A percentile compares a stretch with the other conserved stretches of the same genome.
Evolutionary conservation across 768 basidiomycete genomes (phyloP).

Genomic region (Suillus spraguei): DNA sequence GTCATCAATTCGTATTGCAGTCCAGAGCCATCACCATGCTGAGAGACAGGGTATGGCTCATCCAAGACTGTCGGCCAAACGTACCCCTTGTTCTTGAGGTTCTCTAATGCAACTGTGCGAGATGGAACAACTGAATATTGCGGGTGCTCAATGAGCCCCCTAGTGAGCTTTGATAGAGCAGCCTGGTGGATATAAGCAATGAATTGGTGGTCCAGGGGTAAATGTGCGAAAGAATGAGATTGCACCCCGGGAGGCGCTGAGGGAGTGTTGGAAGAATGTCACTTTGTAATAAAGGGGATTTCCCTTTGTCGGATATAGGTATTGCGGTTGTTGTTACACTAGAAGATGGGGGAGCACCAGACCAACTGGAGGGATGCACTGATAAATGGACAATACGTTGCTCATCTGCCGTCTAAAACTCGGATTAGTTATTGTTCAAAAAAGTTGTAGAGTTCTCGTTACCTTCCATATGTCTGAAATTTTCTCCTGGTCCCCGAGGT

Average conservation of each 20-base stretch:
- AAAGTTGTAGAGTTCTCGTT: slow-evolving; percentile 20
- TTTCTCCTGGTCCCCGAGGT: slow-evolving; percentile 63
- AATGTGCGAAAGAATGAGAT: slow-evolving; percentile 13
- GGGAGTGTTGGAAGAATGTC: slow-evolving; percentile 5
- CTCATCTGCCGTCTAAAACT: slow-evolving; percentile 53
- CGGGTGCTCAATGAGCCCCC: slow-evolving; percentile 5
- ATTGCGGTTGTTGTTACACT: slow-evolving; percentile 18
- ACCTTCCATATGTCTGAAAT: slow-evolving; percentile 75
- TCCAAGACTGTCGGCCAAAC: slow-evolving; percentile 49
- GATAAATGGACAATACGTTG: slow-evolving; percentile 71
- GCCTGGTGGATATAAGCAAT: slow-evolving; percentile 29
- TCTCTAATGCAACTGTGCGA: slow-evolving; percentile 22
- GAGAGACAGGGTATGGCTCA: slow-evolving; percentile 30
- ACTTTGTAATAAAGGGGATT: slow-evolving; percentile 6
- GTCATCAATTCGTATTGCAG: slow-evolving; percentile 36
- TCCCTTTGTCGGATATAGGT: slow-evolving; percentile 8
- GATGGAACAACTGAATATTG: neutral
- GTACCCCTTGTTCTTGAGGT: slow-evolving; percentile 39
- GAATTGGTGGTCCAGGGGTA: slow-evolving; percentile 17
- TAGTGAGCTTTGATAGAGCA: slow-evolving; percentile 24
- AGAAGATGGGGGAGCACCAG: slow-evolving; percentile 47
- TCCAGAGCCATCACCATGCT: slow-evolving; percentile 22
- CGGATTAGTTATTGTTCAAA: neutral
- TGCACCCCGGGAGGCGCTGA: slow-evolving; percentile 6
- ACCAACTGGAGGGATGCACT: slow-evolving; percentile 82